Evolutionary conservation across 495 filamentous ascomycete genomes (phyloP).

Genomic region (Aspergillus sclerotiicarbonarius): DNA sequence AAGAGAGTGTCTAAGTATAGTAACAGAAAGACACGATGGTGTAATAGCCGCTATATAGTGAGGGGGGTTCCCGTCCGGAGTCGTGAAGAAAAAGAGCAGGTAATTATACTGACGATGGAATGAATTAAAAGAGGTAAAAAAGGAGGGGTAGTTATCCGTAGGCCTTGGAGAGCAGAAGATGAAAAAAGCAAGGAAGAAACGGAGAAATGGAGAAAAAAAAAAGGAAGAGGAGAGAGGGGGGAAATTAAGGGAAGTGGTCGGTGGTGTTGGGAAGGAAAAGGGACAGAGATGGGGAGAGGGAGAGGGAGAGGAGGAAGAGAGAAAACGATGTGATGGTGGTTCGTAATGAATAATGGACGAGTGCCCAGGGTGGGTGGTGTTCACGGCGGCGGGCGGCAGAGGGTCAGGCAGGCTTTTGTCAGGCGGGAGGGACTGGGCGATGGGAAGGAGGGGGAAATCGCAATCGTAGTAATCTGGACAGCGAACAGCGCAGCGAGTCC

Average conservation of each 20-base stretch:
- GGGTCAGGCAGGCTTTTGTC: conserved; percentile 17
- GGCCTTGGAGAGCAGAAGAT: conserved; percentile 10
- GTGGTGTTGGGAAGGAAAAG: conserved; percentile 13
- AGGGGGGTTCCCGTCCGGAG: background rate
- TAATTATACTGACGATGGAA: conserved; percentile 1
- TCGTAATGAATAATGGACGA: conserved; percentile 9
- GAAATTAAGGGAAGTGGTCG: conserved; percentile 9
- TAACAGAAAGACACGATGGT: conserved; percentile 2
- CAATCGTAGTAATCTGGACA: background rate
- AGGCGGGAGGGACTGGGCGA: conserved; percentile 8
- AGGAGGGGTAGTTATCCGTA: conserved; percentile 22
- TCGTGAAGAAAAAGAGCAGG: conserved; percentile 2
- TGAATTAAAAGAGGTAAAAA: conserved; percentile 14
- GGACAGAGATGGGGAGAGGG: conserved; percentile 9
- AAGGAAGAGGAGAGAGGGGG: conserved; percentile 11
- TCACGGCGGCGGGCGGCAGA: background rate
- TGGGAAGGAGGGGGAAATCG: conserved; percentile 7
- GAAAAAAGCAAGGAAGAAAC: conserved; percentile 13
- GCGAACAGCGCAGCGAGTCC: background rate
- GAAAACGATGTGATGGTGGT: background rate
- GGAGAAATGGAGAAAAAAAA: conserved; percentile 19
- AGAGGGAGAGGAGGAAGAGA: conserved; percentile 2
- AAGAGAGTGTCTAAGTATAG: conserved; percentile 20
- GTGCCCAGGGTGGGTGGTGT: conserved; percentile 10
- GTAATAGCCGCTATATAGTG: conserved; percentile 14